phyloP scores from a whole-genome alignment of 352 stramenopile genomes.

The Pythium rishiriense region DNA sequence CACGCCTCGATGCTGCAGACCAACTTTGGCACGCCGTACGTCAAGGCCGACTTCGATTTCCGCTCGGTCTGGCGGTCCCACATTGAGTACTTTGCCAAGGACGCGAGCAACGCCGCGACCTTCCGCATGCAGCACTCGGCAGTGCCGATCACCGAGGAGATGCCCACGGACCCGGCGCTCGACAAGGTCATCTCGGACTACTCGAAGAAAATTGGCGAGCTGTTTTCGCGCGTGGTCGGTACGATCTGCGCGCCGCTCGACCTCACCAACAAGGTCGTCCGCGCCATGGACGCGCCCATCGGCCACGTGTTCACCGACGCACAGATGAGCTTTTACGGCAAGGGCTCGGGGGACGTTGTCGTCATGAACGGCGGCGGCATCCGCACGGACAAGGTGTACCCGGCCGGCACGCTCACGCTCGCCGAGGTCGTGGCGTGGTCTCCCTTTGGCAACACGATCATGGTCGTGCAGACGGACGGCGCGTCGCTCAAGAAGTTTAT shows the following conservation, averaged over 20 bases:
- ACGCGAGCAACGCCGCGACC: slow-evolving; percentile 28
- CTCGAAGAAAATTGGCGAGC: slow-evolving; percentile 35
- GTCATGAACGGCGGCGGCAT: slow-evolving; percentile 73
- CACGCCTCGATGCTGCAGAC: slow-evolving; percentile 75
- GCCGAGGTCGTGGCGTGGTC: slow-evolving; percentile 62
- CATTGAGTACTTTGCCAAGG: slow-evolving; percentile 56
- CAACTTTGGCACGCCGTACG: slow-evolving; percentile 68
- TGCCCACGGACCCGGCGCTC: slow-evolving; percentile 49
- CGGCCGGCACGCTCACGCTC: slow-evolving; percentile 46
- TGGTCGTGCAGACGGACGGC: slow-evolving; percentile 57
- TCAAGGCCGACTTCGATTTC: slow-evolving; percentile 78
- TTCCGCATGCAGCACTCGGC: slow-evolving; percentile 53
- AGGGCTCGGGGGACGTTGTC: slow-evolving; percentile 45
- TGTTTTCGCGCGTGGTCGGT: slow-evolving; percentile 52
- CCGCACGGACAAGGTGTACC: slow-evolving; percentile 59
- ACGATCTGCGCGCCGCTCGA: slow-evolving; percentile 57
- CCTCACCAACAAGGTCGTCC: slow-evolving; percentile 51
- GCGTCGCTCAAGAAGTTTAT: slow-evolving; percentile 65
- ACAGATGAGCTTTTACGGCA: slow-evolving; percentile 49
- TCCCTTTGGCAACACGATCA: slow-evolving; percentile 67
- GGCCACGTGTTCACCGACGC: slow-evolving; percentile 58
- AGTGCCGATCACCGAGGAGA: slow-evolving; percentile 56
- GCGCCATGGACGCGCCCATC: slow-evolving; percentile 49
- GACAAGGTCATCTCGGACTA: slow-evolving; percentile 57
- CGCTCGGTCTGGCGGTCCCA: slow-evolving; percentile 62